Evolutionary conservation across 2,329 filamentous ascomycete species (phyloP).

Genomic region (Trichoderma citrinoviride): DNA sequence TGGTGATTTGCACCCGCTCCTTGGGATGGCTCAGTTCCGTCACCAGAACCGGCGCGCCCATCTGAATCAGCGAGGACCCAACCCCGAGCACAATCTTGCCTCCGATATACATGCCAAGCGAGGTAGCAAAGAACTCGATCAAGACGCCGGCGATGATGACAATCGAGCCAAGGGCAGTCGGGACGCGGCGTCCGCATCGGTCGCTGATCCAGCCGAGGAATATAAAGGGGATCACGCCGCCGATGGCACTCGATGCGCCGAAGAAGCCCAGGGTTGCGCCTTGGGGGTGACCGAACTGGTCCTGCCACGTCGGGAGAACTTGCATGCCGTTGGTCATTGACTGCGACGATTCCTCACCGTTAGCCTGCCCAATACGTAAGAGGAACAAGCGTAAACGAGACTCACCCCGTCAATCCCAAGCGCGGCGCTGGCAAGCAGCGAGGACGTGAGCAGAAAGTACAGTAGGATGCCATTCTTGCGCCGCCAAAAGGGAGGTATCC

Average conservation of each 20-base stretch:
- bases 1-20: constrained; percentile 39
- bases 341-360: constrained; percentile 23
- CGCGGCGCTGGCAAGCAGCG: constrained; percentile 41
- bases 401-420: constrained; percentile 43
- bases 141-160: constrained; percentile 40
- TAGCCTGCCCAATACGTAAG: not conserved
- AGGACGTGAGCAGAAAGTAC: constrained; percentile 44
- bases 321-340: constrained; percentile 44
- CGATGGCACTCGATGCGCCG: constrained; percentile 40
- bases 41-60: constrained; percentile 43
- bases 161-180: constrained; percentile 39
- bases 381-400: not conserved
- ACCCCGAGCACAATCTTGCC: constrained; percentile 40
- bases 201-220: constrained; percentile 39
- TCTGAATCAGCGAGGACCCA: constrained; percentile 40
- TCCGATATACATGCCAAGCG: constrained; percentile 39
- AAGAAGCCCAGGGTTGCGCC: constrained; percentile 41
- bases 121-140: constrained; percentile 37
- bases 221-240: constrained; percentile 40
- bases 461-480: constrained; percentile 43
- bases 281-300: constrained; percentile 38
- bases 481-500: constrained; percentile 36
- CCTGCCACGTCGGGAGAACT: constrained; percentile 38
- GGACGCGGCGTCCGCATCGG: constrained; percentile 34
- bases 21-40: constrained; percentile 43